Base-by-base conservation (phyloP, 2,329 filamentous ascomycete genomes). In the Verticillium zaregamsianum region DNA sequence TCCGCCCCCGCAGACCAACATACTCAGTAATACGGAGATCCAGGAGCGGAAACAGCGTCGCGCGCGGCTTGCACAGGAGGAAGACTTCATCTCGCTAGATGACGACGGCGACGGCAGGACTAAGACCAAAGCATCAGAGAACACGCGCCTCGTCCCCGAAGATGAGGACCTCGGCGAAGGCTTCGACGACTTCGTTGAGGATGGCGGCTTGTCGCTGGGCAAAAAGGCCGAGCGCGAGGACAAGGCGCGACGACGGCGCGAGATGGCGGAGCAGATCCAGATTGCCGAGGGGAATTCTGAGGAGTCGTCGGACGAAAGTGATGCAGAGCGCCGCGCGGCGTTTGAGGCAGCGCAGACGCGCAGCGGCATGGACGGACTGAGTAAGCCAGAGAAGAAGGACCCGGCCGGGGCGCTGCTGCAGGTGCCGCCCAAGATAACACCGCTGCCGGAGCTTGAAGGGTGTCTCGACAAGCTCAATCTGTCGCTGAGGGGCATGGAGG, bases 91-190 rank as follows among this genome's bases (percentile, higher is more conserved):
- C 55, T 86, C 87, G 0, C 77, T 92, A 0, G 81, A 86, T 61
- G 80, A 83, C 57, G 75, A 76, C 33, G 76, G 78, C 23, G 70
- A 71, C 32, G 71, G 76, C 8, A 23, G 45, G 20, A 52, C 45
- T 8, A 23, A 52, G 20, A 23, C n/a, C 45, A 52, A 52, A 9
- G 20, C 6, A 8, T 52, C 82, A 59, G 78, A 80, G 62, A 84
- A 93, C 64, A 90, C 90, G 6, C 85, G 94, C 1, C 82, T 98
- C 2, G 84, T 93, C 6, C 85, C 83, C 52, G 93, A 97, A 37
- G 94, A 98, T 68, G 94, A 98, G 72, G 92, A 98, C 70, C 84
- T 97, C 0, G 91, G 91, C 40, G 95, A 98, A 76, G 93, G 93
- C 0, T 98, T 96, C 68, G 94, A 98, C 63, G 90, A 94, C 60